phyloP scores from a whole-genome alignment of 495 filamentous ascomycete species.

The Bacidia gigantensis region DNA sequence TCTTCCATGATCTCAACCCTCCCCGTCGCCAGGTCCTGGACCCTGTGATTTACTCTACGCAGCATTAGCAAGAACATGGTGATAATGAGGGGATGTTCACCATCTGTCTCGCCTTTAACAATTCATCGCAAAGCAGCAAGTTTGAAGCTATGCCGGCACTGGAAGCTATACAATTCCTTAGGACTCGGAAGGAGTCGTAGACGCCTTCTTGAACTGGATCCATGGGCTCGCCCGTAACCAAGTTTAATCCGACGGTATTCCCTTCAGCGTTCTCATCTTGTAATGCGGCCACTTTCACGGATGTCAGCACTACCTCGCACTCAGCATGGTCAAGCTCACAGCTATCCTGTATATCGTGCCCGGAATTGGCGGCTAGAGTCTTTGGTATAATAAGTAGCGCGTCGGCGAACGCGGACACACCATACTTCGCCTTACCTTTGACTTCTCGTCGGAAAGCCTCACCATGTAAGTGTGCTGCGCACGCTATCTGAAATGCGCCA shows the following conservation, averaged over 20 bases:
- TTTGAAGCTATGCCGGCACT: slow-evolving; percentile 93
- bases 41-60: slow-evolving; percentile 19
- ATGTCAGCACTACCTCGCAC: slow-evolving; percentile 5
- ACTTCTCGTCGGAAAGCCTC: slow-evolving; percentile 72
- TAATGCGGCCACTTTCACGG: slow-evolving; percentile 52
- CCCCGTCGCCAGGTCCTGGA: slow-evolving; percentile 19
- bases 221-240: slow-evolving; percentile 82
- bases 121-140: slow-evolving; percentile 87
- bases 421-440: slow-evolving; percentile 94
- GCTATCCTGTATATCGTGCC: slow-evolving; percentile 90
- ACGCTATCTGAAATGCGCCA: slow-evolving; percentile 92
- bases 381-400: slow-evolving; percentile 90
- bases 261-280: slow-evolving; percentile 78
- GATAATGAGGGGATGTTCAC: slow-evolving; percentile 20
- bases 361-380: slow-evolving; percentile 89
- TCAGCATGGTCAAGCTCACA: slow-evolving; percentile 30
- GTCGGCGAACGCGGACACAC: slow-evolving; percentile 87
- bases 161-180: slow-evolving; percentile 85
- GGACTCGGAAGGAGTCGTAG: slow-evolving; percentile 89
- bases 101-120: slow-evolving; percentile 97
- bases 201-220: slow-evolving; percentile 88
- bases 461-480: slow-evolving; percentile 73
- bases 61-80: neutral
- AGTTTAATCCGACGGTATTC: slow-evolving; percentile 72
- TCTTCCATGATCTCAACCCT: slow-evolving; percentile 11